These are phyloP conservation scores for Ophiosphaerella narmari DNA, from an alignment of 2,329 filamentous ascomycete species.

Conservation along the genomic window DNA sequence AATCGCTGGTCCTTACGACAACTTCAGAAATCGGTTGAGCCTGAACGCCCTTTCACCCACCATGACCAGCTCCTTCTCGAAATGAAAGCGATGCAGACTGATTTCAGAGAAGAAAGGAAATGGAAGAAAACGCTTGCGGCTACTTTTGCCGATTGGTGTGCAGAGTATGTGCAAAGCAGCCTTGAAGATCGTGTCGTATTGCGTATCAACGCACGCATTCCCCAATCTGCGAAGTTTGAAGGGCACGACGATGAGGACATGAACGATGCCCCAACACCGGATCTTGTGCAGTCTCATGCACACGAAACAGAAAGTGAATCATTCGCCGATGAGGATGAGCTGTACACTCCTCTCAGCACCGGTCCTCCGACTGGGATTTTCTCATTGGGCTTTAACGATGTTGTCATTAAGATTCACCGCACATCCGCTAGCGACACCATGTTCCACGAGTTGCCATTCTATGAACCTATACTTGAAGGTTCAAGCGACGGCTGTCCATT, in stretches of 20 bases:
- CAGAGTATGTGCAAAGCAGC: slow-evolving; percentile 74
- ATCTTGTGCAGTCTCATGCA: slow-evolving; percentile 43
- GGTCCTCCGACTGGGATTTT: slow-evolving; percentile 78
- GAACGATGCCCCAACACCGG: slow-evolving; percentile 47
- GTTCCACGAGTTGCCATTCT: slow-evolving; percentile 80
- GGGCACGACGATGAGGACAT: slow-evolving; percentile 38
- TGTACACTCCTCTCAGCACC: slow-evolving; percentile 49
- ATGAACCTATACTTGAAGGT: slow-evolving; percentile 55
- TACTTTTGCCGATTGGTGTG: slow-evolving; percentile 80
- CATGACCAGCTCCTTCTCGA: slow-evolving; percentile 87
- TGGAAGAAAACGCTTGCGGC: slow-evolving; percentile 86
- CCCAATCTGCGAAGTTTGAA: slow-evolving; percentile 13
- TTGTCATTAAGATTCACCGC: slow-evolving; percentile 76
- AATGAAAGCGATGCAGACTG: slow-evolving; percentile 97
- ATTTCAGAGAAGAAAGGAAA: slow-evolving; percentile 91
- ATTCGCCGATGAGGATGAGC: slow-evolving; percentile 46
- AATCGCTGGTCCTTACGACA: slow-evolving; percentile 94
- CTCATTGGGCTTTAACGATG: slow-evolving; percentile 77
- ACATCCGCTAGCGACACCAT: slow-evolving; percentile 77
- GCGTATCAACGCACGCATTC: slow-evolving; percentile 65
- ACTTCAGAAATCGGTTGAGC: slow-evolving; percentile 81
- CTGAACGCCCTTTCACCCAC: slow-evolving; percentile 74
- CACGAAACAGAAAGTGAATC: slow-evolving; percentile 47
- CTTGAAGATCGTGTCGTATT: slow-evolving; percentile 67
- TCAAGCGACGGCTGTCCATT: slow-evolving; percentile 38